These are phyloP conservation scores for Phytopythium sindhum DNA, from an alignment of 352 stramenopile species.

Conservation along the genomic window DNA sequence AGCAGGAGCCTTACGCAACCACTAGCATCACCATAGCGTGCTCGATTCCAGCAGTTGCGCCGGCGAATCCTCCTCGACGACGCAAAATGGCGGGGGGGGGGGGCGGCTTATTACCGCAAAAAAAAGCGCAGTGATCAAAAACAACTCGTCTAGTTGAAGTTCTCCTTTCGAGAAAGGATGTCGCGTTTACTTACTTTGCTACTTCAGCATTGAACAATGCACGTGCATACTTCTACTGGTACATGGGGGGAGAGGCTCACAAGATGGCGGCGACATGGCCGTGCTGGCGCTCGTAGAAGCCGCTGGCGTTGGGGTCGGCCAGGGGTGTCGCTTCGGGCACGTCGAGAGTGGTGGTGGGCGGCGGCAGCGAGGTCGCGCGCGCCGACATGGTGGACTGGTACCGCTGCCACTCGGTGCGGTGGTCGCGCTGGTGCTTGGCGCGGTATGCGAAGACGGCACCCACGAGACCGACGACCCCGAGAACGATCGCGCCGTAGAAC, in stretches of 20 bases:
- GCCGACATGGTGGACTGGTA: slow-evolving; percentile 7
- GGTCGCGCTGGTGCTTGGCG: slow-evolving; percentile 18
- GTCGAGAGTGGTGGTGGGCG: background rate
- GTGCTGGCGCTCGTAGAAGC: slow-evolving; percentile 4
- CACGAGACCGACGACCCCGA: slow-evolving; percentile 21
- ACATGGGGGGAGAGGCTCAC: slow-evolving; percentile 3
- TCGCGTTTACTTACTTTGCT: no score
- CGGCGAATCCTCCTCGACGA: no score
- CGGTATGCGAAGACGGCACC: slow-evolving; percentile 16
- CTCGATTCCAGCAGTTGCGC: no score
- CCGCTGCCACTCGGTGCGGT: slow-evolving; percentile 11
- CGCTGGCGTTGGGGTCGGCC: background rate
- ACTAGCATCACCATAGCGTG: no score
- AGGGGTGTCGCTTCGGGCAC: slow-evolving; percentile 1
- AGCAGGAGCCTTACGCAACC: no score
- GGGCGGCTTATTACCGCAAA: no score
- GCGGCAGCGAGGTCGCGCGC: slow-evolving; percentile 2
- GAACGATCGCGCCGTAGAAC: slow-evolving; percentile 31
- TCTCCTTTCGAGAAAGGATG: background rate
- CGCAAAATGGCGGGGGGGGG: no score
- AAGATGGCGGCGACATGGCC: slow-evolving; percentile 17
- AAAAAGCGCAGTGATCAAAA: no score
- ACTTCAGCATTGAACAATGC: no score
- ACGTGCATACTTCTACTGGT: no score
- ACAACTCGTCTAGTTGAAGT: no score